A percentile compares a stretch with the other conserved stretches of the same genome.
These are phyloP conservation scores for Cytospora chrysosperma DNA, from an alignment of 2,329 filamentous ascomycete genomes.

Conservation along the genomic window DNA sequence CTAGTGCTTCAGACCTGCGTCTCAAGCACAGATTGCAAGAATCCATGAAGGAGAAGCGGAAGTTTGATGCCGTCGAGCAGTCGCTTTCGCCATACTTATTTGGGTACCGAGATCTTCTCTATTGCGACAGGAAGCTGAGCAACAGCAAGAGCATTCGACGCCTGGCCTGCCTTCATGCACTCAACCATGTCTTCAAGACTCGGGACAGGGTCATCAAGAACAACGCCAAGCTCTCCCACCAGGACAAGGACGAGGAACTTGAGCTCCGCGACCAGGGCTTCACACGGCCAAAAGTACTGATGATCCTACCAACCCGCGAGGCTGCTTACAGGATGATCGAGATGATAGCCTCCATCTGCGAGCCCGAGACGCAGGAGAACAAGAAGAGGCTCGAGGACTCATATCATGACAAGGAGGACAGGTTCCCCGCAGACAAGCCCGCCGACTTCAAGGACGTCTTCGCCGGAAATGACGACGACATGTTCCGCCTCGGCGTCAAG, in stretches of 20 bases:
- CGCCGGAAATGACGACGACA: conserved; percentile 93
- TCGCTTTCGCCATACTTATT: conserved; percentile 71
- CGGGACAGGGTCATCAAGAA: conserved; percentile 91
- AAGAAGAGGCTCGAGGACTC: conserved; percentile 86
- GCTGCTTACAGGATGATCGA: conserved; percentile 78
- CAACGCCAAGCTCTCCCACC: conserved; percentile 73
- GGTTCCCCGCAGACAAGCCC: conserved; percentile 71
- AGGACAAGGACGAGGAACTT: conserved; percentile 61
- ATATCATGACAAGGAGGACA: conserved; percentile 68
- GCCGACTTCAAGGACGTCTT: conserved; percentile 89
- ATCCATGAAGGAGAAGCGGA: conserved; percentile 50
- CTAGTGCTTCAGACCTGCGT: conserved; percentile 49
- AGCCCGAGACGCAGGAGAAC: conserved; percentile 92
- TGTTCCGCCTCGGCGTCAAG: conserved; percentile 94
- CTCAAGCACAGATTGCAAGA: conserved; percentile 70
- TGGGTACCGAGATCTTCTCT: conserved; percentile 77
- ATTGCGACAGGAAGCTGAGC: conserved; percentile 66
- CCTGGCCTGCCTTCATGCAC: conserved; percentile 74
- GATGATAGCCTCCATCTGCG: conserved; percentile 70
- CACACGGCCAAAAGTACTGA: conserved; percentile 87
- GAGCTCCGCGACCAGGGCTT: conserved; percentile 93
- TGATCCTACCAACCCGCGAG: conserved; percentile 85
- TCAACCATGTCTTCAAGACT: conserved; percentile 95
- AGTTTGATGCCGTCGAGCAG: conserved; percentile 62
- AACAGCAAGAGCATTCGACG: conserved; percentile 70